Conservation (phyloP, 164 flowering plant genomes). For the Magnolia kwangsiensis region DNA sequence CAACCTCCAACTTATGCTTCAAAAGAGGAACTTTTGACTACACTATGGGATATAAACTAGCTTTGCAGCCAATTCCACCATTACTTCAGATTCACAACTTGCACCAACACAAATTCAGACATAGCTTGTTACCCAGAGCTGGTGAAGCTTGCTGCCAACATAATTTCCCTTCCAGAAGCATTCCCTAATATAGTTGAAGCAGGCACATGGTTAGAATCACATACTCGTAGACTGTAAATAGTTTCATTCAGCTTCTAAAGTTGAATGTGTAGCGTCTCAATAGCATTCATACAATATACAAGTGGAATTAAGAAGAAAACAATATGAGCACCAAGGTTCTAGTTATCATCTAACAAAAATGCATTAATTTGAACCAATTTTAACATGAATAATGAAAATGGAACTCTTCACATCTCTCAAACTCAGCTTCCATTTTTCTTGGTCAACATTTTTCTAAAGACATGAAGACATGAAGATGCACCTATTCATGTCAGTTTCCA, state of each 20-base stretch:
- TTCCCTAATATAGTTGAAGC: slow-evolving; percentile 73
- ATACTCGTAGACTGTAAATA: slow-evolving; percentile 1
- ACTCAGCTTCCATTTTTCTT: neutral
- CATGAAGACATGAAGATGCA: neutral
- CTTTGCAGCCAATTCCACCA: too few species aligned
- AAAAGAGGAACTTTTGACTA: too few species aligned
- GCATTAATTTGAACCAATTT: too few species aligned
- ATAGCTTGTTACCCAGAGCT: too few species aligned
- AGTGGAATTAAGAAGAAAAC: neutral
- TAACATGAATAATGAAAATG: too few species aligned
- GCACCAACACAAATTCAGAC: too few species aligned
- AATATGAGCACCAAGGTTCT: neutral
- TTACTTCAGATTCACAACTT: too few species aligned
- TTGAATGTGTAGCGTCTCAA: neutral
- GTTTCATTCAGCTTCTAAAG: neutral
- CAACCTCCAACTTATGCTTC: too few species aligned
- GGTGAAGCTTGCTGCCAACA: too few species aligned
- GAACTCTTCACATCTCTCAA: neutral
- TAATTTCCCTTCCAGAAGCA: too few species aligned
- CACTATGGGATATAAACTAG: too few species aligned
- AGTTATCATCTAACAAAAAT: too few species aligned
- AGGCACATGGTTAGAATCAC: slow-evolving; percentile 59
- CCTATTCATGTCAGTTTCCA: neutral
- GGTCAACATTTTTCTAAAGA: neutral
- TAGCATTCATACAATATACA: neutral